Percentiles rank a stretch among this genome's conserved stretches.
Conservation (phyloP, 2,329 filamentous ascomycete species). For the Hymenoscyphus occultus region DNA sequence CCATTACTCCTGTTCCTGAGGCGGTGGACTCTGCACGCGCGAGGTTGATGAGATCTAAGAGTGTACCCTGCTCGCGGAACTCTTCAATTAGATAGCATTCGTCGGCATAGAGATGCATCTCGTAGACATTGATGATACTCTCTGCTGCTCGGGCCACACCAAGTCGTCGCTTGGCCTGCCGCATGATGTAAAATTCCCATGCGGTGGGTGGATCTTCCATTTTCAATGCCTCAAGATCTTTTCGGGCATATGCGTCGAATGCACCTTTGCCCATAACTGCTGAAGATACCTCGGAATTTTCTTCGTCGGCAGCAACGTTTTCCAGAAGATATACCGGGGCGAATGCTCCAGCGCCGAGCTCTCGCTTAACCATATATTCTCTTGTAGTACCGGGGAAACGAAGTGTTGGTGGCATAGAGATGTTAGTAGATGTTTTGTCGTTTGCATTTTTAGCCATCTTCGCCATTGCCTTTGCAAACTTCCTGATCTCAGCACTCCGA, state of each 20-base stretch:
- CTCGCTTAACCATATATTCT: slow-evolving; percentile 75
- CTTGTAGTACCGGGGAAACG: slow-evolving; percentile 63
- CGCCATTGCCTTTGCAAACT: slow-evolving; percentile 63
- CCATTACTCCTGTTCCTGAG: slow-evolving; percentile 64
- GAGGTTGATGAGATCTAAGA: slow-evolving; percentile 91
- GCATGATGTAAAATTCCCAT: slow-evolving; percentile 98
- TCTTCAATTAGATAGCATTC: slow-evolving; percentile 89
- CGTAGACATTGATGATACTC: slow-evolving; percentile 79
- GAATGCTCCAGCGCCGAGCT: slow-evolving; percentile 90
- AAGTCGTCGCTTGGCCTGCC: slow-evolving; percentile 73
- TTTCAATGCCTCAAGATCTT: slow-evolving; percentile 80
- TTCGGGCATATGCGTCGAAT: slow-evolving; percentile 50
- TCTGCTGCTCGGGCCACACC: slow-evolving; percentile 70
- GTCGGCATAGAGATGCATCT: slow-evolving; percentile 87
- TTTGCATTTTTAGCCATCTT: slow-evolving; percentile 41
- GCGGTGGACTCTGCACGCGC: slow-evolving; percentile 66
- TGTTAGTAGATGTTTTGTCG: slow-evolving; percentile 59
- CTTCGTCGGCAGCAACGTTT: slow-evolving; percentile 54
- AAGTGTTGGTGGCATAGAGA: slow-evolving; percentile 60
- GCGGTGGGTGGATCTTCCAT: slow-evolving; percentile 85
- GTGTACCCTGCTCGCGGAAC: slow-evolving; percentile 82
- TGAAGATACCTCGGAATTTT: slow-evolving; percentile 43
- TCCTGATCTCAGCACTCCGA: slow-evolving; percentile 73
- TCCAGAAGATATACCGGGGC: slow-evolving; percentile 93
- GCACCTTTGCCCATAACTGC: slow-evolving; percentile 60